Evolutionary conservation across 768 basidiomycete genomes (phyloP).

Genomic region (Epithele typhae): DNA sequence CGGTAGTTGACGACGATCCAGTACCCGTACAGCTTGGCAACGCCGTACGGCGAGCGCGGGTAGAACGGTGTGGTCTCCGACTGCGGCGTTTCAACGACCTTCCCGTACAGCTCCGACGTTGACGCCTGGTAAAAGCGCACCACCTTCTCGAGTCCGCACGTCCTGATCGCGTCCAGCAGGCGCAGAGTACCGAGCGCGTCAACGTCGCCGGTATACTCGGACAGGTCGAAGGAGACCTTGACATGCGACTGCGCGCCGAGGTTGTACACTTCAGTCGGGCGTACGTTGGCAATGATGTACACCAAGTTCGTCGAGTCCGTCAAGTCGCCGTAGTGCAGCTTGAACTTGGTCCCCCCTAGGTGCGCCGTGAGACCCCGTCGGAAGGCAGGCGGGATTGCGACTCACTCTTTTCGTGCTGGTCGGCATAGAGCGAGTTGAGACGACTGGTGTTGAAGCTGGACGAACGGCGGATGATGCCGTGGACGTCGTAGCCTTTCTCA

Average conservation of each 20-base stretch:
- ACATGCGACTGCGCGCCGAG: constrained; percentile 97
- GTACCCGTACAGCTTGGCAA: constrained; percentile 89
- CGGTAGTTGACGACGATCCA: constrained; percentile 92
- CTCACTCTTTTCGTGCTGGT: constrained; percentile 64
- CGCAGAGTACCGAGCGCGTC: constrained; percentile 94
- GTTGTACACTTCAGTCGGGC: constrained; percentile 96
- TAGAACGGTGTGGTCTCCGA: constrained; percentile 97
- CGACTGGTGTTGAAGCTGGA: constrained; percentile 98
- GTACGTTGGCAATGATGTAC: constrained; percentile 91
- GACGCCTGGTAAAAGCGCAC: constrained; percentile 97
- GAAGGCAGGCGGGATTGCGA: too few relatives aligned
- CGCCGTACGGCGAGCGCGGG: constrained; percentile 95
- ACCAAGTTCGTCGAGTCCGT: constrained; percentile 97
- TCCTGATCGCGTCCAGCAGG: constrained; percentile 92
- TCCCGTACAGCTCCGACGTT: constrained; percentile 95
- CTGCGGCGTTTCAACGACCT: constrained; percentile 94
- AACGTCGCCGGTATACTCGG: constrained; percentile 97
- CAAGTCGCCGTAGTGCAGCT: constrained; percentile 88
- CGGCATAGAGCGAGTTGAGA: constrained; percentile 88
- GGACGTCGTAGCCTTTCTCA: constrained; percentile 86
- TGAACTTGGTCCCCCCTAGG: constrained; percentile 51
- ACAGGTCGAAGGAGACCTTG: constrained; percentile 99
- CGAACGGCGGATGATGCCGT: constrained; percentile 94
- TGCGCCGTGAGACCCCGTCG: background rate
- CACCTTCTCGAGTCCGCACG: constrained; percentile 90